Evolutionary conservation across 1,139 yeast genomes (phyloP), one percentile per base, ranked within the genome.

Genomic region (Hyphopichia buzzinii): DNA sequence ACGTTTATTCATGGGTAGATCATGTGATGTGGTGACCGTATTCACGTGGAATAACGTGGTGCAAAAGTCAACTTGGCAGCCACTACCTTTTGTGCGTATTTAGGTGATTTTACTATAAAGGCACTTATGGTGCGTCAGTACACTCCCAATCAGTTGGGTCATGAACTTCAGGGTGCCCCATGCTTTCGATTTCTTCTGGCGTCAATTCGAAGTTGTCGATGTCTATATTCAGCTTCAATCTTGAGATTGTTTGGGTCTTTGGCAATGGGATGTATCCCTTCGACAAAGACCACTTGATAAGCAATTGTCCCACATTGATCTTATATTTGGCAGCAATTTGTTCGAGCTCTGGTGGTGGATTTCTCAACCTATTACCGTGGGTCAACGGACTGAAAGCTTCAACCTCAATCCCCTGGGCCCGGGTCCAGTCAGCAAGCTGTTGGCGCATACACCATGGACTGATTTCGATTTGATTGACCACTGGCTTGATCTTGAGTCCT

Each of bases 111-210:
- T 15, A 17, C 17, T 7, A 3, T 7, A 5, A 15, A 38, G 19
- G 6, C 17, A 27, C 7, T 15, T 49, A 75, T 35, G 79, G 79
- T 14, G 76, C 77, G 46, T 74, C 75, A 4, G 79, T 74, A 44
- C 81, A 75, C 50, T 81, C 86, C 87, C 87, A 81, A 48, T 80
- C 86, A 2, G 85, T 79, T 13, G 85, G 85, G 41, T 80, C 85
- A 43, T 80, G 77, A 2, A 75, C 77, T 21, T 50, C 54, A 1
- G 69, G 69, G 37, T 64, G 69, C 37, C 58, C 63, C 34, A 61
- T 45, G 6, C 38, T 32, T 11, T 39, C 37, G 6, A 81, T 59
- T 38, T 79, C 83, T 24, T 64, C 72, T 1, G 48, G 54, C 1
- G 72, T 59, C 33, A 84, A 59, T 37, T 72, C 76, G 49, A 82